Evolutionary conservation across 2,329 filamentous ascomycete genomes (phyloP), one percentile per base, ranked within the genome.

Genomic region (Fusarium sp.): DNA sequence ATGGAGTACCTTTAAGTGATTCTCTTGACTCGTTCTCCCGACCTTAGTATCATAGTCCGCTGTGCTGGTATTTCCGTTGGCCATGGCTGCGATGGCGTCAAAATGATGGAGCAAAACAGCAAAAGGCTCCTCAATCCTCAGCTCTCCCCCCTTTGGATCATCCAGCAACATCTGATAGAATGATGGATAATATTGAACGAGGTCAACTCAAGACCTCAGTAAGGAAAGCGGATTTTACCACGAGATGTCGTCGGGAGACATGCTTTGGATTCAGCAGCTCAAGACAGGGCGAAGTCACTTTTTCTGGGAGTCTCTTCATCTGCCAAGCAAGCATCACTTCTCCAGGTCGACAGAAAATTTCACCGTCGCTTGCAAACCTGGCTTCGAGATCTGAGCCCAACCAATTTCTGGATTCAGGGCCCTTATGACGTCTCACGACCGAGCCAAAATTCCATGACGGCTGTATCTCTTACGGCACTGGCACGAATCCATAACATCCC

Each of bases 1-100:
- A 10, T 29, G 25, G 4, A 16, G 19, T 10, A 8, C 44, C 11
- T 4, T 29, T 0, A 46, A 5, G 14, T n/a, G 1, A 16, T 7
- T 16, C 4, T 27, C 4, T 46, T n/a, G 19, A 11, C 27, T 1
- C 7, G 0, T 21, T 7, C 6, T 7, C 15, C 0, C 10, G 16
- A 1, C 2, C 5, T 46, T 4, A 4, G 25, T 27, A 15, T 27
- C 10, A 12, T 27, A 7, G 19, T 21, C 9, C 5, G 18, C 9
- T 10, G 25, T 2, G 5, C 7, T 21, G 8, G 9, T 10, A 29
- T 11, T 7, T 46, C 14, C 19, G 1, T 16, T 5, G 18, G 25
- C 12, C 25, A 29, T 5, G 25, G 12, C 25, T 46, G 44, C 19
- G 6, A 46, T 46, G 12, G 25, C 44, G 19, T 46, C 44, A 8